These are phyloP conservation scores for Boletus rufocinnamomeus DNA, from an alignment of 768 basidiomycete species.

Conservation along the genomic window DNA sequence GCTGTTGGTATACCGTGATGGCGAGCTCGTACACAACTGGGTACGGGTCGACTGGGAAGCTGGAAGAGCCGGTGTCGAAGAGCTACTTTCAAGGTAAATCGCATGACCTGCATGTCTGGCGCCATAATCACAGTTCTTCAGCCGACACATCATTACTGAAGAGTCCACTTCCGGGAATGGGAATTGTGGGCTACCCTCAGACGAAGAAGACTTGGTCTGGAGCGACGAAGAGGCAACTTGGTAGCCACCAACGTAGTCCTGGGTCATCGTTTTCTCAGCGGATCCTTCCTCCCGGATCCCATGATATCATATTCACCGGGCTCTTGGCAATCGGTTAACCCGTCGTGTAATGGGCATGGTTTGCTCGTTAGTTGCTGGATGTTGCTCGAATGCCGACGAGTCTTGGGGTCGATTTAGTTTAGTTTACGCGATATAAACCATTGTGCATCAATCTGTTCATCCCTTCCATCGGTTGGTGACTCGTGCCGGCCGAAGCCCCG, in stretches of 20 bases:
- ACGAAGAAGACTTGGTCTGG: constrained; percentile 55
- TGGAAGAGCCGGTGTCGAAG: constrained; percentile 64
- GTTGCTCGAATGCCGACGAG: neutral
- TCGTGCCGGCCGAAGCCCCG: no score
- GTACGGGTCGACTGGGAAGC: constrained; percentile 89
- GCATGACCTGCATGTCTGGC: neutral
- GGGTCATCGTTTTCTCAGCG: neutral
- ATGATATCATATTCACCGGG: no score
- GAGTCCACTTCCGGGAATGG: constrained; percentile 29
- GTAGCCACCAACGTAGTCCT: neutral
- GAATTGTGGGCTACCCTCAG: constrained; percentile 49
- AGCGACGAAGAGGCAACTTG: constrained; percentile 48
- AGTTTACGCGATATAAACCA: neutral
- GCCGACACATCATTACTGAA: constrained; percentile 31
- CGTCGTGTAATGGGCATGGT: neutral
- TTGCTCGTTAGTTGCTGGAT: neutral
- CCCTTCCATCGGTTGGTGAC: no score
- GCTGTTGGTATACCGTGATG: constrained; percentile 73
- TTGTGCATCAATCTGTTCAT: neutral
- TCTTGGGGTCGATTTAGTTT: neutral
- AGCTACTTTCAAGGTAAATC: constrained; percentile 59
- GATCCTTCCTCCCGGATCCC: neutral
- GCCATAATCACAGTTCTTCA: constrained; percentile 1
- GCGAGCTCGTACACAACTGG: constrained; percentile 87
- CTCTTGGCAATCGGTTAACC: neutral